These are phyloP conservation scores for Saccharomycopsis capsularis DNA, from an alignment of 805 yeast species.

Conservation along the genomic window DNA sequence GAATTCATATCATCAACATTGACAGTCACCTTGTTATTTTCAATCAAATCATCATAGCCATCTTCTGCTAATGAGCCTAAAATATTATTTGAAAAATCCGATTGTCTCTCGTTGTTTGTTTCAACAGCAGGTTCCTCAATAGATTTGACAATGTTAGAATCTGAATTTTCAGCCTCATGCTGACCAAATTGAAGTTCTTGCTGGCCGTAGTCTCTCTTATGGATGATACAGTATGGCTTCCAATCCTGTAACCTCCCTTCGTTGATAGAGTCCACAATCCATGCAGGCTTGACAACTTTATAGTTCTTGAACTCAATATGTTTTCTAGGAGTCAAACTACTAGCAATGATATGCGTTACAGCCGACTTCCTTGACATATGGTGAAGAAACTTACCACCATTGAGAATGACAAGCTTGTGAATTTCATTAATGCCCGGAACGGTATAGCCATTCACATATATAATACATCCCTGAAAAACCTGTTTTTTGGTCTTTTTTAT, in stretches of 20 bases:
- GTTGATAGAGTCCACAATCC: constrained; percentile 67
- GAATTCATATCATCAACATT: neutral
- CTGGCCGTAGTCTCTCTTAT: constrained; percentile 51
- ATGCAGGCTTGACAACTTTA: constrained; percentile 72
- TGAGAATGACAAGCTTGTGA: constrained; percentile 59
- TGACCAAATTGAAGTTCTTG: constrained; percentile 29
- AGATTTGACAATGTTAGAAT: no score
- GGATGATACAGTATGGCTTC: constrained; percentile 54
- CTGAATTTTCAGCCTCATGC: no score
- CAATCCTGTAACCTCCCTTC: constrained; percentile 49
- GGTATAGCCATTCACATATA: constrained; percentile 88
- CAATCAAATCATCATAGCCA: neutral
- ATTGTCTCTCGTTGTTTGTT: neutral
- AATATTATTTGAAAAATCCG: neutral
- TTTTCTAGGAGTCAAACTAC: constrained; percentile 71
- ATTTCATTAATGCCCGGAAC: constrained; percentile 68
- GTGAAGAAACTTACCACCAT: constrained; percentile 77
- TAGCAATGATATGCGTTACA: constrained; percentile 83
- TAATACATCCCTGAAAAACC: constrained; percentile 55
- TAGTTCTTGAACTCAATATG: constrained; percentile 54
- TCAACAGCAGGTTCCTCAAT: no score
- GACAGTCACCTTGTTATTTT: neutral
- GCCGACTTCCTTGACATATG: constrained; percentile 61
- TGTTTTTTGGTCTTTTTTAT: neutral
- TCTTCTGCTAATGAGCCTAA: neutral